Evolutionary conservation across 306 rosid species (phyloP), one percentile per base, ranked within the genome.

Genomic region (Citrullus colocynthis): DNA sequence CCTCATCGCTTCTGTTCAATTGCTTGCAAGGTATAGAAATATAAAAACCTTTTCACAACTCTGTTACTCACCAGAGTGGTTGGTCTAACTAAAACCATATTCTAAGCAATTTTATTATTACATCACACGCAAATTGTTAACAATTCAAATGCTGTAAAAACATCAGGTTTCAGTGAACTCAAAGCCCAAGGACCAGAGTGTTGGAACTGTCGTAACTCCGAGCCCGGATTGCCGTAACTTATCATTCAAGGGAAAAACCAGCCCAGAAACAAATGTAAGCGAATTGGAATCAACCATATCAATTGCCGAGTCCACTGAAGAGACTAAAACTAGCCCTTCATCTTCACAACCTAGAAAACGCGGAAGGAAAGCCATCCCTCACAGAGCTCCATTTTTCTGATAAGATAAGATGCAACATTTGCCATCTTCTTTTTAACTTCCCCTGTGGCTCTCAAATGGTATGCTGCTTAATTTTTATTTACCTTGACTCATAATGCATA

Each of bases 1-100:
- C 89, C 92, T 21, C 87, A 90, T 78, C 85, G 88, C 84, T 95
- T 86, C 83, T 95, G 98, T 79, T 95, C 98, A 63, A 88, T 95
- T 58, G 87, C 90, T 67, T 95, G 97, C 89, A 95, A 95, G 93
- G 98, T 95, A 89, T 81, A 67, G 34, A n/a, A 41, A 42, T n/a
- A 42, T 20, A 67, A 11, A 17, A 42, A 42, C 34, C 74, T 4
- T 42, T 5, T 67, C 34, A 20, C 34, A n/a, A 39, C 34, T 66
- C 18, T 39, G 74, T 42, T 67, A 4, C 72, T 65, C 28, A 9
- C 0, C 3, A 65, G 28, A 64, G 28, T 34, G 55, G 64, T 78
- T 36, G 32, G 9, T 54, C 21, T 78, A 24, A 61, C 80, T 45
- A 45, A 42, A 2, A 15, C 28, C 58, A 37, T 34, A 52, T 57